Base-by-base conservation (phyloP, 352 stramenopile genomes). In the Phytophthora cryptogea region DNA sequence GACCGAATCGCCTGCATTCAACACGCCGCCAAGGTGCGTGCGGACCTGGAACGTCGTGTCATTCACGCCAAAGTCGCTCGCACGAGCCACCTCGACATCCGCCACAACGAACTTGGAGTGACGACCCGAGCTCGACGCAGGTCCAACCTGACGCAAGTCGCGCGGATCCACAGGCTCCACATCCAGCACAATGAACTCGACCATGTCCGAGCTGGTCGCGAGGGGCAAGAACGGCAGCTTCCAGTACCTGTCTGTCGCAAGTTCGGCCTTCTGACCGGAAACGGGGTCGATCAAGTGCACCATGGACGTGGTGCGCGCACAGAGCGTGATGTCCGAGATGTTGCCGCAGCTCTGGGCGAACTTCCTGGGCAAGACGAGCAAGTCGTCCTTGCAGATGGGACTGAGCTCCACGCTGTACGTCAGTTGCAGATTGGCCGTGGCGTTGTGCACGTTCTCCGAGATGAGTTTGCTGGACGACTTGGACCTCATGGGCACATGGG, bases 51-150 rank as follows among this genome's bases (percentile, higher is more conserved):
- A 91, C 17, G 75, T 89, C 55, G 75, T 89, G 54, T 94, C 84
- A 61, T 92, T 94, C 35, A 88, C 80, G 27, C 84, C 84, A 68
- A 94, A 90, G 59, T 94, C 84, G 44, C 72, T 82, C 17, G 55
- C 76, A 10, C 80, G 76, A 41, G 80, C 80, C 33, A 94, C 75
- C 51, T 91, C 82, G 35, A 94, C 70, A 44, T 90, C 78, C 4
- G 80, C 82, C 37, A 92, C 49, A 5, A 79, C 65, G 30, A 84
- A 74, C 54, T 70, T 78, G 27, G 36, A 57, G 27, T 52, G 63
- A 54, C 40, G 64, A 8, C 26, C 30, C 0, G 45, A 62, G 26
- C 13, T 32, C 4, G 60, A 5, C 8, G 32, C 43, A 14, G 66
- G 50, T 3, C 43, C 60, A 11, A 54, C 44, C 10, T 65, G 46